These are phyloP conservation scores for Achaetomiella virescens DNA, from an alignment of 495 filamentous ascomycete genomes.

Conservation along the genomic window DNA sequence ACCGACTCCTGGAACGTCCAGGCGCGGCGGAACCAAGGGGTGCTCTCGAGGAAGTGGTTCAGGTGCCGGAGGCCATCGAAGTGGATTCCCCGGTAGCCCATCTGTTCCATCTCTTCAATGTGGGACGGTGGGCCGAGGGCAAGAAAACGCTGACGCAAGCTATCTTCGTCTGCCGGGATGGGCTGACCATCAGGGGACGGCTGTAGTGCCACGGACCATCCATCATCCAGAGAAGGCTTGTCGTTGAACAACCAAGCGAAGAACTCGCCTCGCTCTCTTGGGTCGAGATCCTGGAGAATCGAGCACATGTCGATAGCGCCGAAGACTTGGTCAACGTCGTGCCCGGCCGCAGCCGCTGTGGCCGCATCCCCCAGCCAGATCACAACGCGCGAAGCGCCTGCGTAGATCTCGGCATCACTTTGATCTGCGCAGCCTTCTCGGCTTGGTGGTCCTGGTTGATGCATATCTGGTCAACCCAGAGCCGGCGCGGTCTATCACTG, in stretches of 20 bases:
- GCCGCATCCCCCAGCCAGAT: not conserved
- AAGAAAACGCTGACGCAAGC: no score
- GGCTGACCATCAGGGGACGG: no score
- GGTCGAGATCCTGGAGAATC: not conserved
- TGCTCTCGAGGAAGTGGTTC: not conserved
- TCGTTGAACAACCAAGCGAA: no score
- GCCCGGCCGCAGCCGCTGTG: not conserved
- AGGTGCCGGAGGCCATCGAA: not conserved
- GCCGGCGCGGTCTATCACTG: no score
- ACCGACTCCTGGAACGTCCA: not conserved
- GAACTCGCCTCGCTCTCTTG: not conserved
- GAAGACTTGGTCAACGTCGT: not conserved
- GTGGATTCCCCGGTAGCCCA: no score
- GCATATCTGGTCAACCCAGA: not conserved
- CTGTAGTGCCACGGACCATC: no score
- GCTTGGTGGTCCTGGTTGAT: not conserved
- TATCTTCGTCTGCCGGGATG: no score
- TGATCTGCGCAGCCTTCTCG: not conserved
- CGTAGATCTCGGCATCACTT: not conserved
- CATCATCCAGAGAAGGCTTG: no score
- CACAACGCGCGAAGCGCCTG: not conserved
- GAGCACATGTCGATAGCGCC: not conserved
- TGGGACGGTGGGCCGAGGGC: no score
- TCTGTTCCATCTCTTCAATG: no score
- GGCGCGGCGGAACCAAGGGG: not conserved